Conservation (phyloP, 148 eudicot species). For the Cornus suecica region DNA sequence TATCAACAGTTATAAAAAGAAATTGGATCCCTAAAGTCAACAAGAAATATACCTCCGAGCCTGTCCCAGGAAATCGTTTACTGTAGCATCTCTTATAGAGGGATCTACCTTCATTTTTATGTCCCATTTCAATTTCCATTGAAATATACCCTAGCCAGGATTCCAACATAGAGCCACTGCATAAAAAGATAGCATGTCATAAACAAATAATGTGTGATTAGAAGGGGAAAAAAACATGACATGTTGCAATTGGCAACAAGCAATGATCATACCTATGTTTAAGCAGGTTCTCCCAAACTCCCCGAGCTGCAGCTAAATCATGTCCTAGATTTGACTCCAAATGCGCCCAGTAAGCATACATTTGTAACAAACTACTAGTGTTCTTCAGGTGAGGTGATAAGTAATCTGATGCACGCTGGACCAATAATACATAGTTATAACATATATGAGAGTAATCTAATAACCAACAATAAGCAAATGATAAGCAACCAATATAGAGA, state of each 20-base stretch:
- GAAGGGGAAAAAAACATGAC: background rate
- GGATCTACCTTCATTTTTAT: slow-evolving; percentile 80
- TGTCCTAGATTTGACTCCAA: slow-evolving; percentile 62
- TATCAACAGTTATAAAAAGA: no score
- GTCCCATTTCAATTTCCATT: slow-evolving; percentile 73
- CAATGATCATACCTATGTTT: slow-evolving; percentile 52
- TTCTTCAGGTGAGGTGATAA: slow-evolving; percentile 61
- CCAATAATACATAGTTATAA: slow-evolving; percentile 8
- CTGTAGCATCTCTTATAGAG: slow-evolving; percentile 81
- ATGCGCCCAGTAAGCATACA: slow-evolving; percentile 87
- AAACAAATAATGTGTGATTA: background rate
- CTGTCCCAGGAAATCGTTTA: slow-evolving; percentile 76
- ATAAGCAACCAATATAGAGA: no score
- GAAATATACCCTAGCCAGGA: slow-evolving; percentile 84
- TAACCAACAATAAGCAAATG: background rate
- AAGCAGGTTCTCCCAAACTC: slow-evolving; percentile 95
- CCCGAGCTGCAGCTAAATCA: slow-evolving; percentile 82
- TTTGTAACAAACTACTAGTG: slow-evolving; percentile 57
- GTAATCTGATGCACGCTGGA: slow-evolving; percentile 90
- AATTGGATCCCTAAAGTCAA: background rate
- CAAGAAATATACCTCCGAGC: slow-evolving; percentile 69
- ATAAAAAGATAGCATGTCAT: slow-evolving; percentile 2
- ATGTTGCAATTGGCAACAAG: background rate
- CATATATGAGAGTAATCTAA: background rate
- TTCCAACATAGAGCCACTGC: slow-evolving; percentile 73